Conservation (phyloP, 73 alveolate genomes). For the Tetrahymena borealis region DNA sequence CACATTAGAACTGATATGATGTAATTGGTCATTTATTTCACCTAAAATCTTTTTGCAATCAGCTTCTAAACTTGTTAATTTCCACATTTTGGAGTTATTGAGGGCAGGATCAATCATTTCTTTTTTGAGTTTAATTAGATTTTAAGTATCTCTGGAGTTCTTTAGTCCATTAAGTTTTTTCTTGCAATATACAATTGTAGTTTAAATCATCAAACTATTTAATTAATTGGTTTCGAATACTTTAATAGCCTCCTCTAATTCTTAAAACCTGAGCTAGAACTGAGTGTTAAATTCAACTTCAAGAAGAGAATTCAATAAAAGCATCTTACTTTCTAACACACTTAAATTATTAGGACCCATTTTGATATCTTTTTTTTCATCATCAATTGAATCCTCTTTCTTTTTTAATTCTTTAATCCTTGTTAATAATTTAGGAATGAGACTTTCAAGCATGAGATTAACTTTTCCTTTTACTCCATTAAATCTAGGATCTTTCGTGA, state of each 20-base stretch:
- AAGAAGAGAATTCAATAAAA: neutral
- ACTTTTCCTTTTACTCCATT: neutral
- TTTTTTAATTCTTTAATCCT: neutral
- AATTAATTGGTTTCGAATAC: neutral
- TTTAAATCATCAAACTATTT: neutral
- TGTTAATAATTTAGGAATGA: neutral
- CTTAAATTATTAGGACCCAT: neutral
- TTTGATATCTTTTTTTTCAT: neutral
- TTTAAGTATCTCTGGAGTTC: neutral
- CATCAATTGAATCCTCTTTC: neutral
- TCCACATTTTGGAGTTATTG: neutral
- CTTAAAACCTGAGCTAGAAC: neutral
- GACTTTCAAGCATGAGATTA: neutral
- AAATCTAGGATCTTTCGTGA: neutral
- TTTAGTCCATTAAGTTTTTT: neutral
- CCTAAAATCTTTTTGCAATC: neutral
- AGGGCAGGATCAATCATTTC: neutral
- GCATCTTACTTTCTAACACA: neutral
- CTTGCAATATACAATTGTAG: neutral
- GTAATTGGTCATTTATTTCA: neutral
- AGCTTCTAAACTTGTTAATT: neutral
- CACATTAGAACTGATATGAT: neutral
- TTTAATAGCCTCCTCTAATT: neutral
- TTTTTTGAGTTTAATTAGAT: neutral
- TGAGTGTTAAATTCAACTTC: neutral